Conservation (phyloP, 139 green algal genomes). For the Auxenochlorella protothecoides region DNA sequence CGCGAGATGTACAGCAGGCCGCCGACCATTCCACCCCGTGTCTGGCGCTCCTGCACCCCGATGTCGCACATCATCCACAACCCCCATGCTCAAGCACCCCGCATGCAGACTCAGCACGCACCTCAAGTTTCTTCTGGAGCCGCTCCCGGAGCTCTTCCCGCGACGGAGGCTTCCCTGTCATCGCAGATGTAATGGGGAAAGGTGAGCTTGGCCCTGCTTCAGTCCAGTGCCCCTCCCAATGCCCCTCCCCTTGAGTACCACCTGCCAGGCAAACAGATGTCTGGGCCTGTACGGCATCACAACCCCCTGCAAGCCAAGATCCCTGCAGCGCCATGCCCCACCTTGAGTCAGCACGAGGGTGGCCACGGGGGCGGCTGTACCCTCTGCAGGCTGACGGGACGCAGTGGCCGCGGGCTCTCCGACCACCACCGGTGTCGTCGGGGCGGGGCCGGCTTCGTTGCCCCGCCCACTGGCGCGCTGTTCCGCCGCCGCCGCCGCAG, state of each 20-base stretch:
- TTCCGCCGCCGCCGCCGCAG: neutral
- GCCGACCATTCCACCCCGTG: slow-evolving; percentile 1
- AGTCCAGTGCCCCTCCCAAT: no score
- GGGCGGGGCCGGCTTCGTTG: neutral
- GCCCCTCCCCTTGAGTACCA: no score
- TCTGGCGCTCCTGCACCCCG: slow-evolving; percentile 24
- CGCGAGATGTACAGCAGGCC: neutral
- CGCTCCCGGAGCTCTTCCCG: slow-evolving; percentile 44
- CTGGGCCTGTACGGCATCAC: neutral
- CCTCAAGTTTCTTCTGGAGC: slow-evolving; percentile 50
- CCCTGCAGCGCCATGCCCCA: no score
- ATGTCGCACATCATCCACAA: slow-evolving; percentile 1
- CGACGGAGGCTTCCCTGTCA: slow-evolving; percentile 16
- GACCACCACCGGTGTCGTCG: neutral
- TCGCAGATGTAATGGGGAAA: no score
- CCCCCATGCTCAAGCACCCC: slow-evolving; percentile 5
- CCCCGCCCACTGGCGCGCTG: neutral
- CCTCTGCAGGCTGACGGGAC: neutral
- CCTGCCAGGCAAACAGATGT: no score
- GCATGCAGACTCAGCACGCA: neutral
- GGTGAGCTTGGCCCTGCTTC: no score
- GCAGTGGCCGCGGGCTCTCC: neutral
- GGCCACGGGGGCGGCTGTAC: no score
- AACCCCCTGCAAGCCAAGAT: no score
- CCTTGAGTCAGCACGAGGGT: neutral